A percentile compares a stretch with the other conserved stretches of the same genome.
Evolutionary conservation across 2,329 filamentous ascomycete species (phyloP).

Genomic region (Sporothrix mexicana): DNA sequence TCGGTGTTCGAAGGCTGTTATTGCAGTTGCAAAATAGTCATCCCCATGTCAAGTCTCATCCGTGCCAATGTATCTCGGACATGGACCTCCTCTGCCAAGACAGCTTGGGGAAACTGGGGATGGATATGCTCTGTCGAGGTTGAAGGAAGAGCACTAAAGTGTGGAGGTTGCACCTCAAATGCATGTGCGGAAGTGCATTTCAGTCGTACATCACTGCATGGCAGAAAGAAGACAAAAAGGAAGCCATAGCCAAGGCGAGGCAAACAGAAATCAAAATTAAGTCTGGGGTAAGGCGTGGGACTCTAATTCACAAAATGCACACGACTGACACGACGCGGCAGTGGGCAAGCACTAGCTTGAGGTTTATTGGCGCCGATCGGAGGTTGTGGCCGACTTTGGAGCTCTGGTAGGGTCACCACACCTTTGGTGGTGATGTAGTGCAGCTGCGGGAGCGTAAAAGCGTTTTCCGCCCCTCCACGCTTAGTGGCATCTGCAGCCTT

Average conservation of each 20-base stretch:
- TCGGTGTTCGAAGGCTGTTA: background rate
- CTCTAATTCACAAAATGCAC: background rate
- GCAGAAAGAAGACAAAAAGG: background rate
- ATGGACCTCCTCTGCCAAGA: background rate
- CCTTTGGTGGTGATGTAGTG: background rate
- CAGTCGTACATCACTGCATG: background rate
- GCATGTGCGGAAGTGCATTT: constrained; percentile 24
- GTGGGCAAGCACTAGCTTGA: background rate
- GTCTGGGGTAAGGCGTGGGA: constrained; percentile 6
- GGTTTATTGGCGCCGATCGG: background rate
- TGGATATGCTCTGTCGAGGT: background rate
- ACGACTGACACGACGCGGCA: background rate
- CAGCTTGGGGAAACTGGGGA: background rate
- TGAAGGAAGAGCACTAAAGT: background rate
- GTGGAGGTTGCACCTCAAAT: background rate
- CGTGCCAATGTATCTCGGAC: background rate
- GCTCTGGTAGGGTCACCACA: background rate
- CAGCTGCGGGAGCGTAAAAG: constrained; percentile 17
- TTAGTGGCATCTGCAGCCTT: constrained; percentile 2
- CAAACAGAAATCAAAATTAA: background rate
- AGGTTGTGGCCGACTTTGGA: background rate
- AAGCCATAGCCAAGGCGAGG: background rate
- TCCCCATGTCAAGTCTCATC: background rate
- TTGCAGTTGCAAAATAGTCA: background rate
- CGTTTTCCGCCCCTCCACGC: constrained; percentile 23